Base-by-base conservation (phyloP, 345 rosid species). In the Zanthoxylum bungeanum region DNA sequence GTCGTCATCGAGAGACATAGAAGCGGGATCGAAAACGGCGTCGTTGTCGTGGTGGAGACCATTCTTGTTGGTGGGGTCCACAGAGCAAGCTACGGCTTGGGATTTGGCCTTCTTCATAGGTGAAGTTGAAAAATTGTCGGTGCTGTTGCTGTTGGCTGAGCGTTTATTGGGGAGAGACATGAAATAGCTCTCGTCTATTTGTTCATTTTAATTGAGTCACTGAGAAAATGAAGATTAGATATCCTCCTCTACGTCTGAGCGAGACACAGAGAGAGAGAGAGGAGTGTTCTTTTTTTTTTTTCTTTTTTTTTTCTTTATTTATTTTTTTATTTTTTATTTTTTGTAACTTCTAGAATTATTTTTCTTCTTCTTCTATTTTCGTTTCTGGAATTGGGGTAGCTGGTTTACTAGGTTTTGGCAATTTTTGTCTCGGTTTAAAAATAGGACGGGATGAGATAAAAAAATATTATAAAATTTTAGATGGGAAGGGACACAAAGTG, bases 111-210 rank as follows among this genome's bases (percentile, higher is more conserved):
- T 89, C 92, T 89, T 89, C 94, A 87, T 89, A 24, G 83, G 68
- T 17, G 56, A 71, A 31, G 66, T 78, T 57, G 14, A 73, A 56
- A 28, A 53, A 27, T 22, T 34, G 60, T 58, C 37, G n/a, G 69
- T 27, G 73, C 73, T 37, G 76, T 60, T 58, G 76, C 33, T 64
- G 81, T 68, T 61, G 83, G 79, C 79, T 72, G 90, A 83, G 87
- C 90, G 95, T 83, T 88, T 88, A 82, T 83, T 86, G 78, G 97
- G 93, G 85, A 83, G 91, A 92, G 93, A 92, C 97, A 92, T 92
- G 70, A 81, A 83, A 68, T 56, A 66, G 49, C 64, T 53, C 64
- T 53, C 73, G 72, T 68, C 66, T 72, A 58, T 49, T 78, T 71
- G 72, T 73, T 79, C 84, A 82, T 85, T 66, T 79, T 50, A 60